Evolutionary conservation across 2,329 filamentous ascomycete genomes (phyloP), one percentile per base, ranked within the genome.

Genomic region (Diaporthe batatas): DNA sequence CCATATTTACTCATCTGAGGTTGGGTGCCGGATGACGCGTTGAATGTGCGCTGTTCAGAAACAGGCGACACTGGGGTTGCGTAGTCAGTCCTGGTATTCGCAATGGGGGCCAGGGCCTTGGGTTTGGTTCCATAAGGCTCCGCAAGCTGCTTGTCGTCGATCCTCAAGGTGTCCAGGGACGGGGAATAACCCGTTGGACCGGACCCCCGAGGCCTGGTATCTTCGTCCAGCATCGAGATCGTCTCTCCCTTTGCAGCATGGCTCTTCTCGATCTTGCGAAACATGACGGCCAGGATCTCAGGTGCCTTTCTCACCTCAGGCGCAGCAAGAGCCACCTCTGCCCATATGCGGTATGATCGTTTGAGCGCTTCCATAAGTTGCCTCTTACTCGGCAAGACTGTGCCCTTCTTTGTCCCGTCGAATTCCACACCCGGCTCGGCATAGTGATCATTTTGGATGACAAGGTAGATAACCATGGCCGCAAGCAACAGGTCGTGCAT

Each of bases 401-500:
- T 76, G 29, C 79, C 78, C 54, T 79, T 78, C 53, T 77, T 78
- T 73, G 81, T 79, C 83, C 82, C 84, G 73, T 81, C 79, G 42
- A 72, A 71, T 18, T 79, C 77, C 14, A 77, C 79, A 6, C 80
- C 82, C 21, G 76, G 77, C 10, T 85, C 83, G 47, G 78, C 77
- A 73, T 85, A 85, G 51, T 78, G 79, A 25, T 83, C 81, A 77
- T 84, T 85, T 75, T 85, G 84, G 32, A 86, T 77, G 23, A 86
- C 80, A 23, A 92, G 80, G 74, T 88, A 91, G 4, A 92, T 77
- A 18, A 92, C 85, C 85, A 90, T 90, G 70, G 88, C 86, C 0
- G 90, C 89, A 2, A 92, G 84, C 68, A 92, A 81, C 67, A 89
- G 92, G 77, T 92, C 90, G 67, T 91, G 89, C 68, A 89, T 85